Conservation (phyloP, 495 filamentous ascomycete genomes). For the Aspergillus taichungensis region DNA sequence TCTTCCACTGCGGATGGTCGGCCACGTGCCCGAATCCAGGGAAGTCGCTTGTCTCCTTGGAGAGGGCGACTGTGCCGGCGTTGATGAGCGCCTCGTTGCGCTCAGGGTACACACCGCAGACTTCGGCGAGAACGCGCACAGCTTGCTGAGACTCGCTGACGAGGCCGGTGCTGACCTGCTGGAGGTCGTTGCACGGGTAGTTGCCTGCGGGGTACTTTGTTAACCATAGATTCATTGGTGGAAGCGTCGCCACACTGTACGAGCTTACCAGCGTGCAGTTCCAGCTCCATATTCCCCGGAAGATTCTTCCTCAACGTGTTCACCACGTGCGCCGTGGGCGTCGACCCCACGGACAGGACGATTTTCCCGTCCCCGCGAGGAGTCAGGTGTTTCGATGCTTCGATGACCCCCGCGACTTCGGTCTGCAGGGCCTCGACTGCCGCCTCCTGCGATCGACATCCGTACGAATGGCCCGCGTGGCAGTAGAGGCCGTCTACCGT, state of each 20-base stretch:
- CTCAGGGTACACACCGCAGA: constrained; percentile 18
- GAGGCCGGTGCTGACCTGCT: constrained; percentile 16
- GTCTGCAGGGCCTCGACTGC: constrained; percentile 5
- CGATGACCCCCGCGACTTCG: constrained; percentile 16
- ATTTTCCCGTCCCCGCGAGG: constrained; percentile 6
- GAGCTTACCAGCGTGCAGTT: constrained; percentile 23
- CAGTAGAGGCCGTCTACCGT: constrained; percentile 12
- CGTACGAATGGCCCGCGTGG: constrained; percentile 21
- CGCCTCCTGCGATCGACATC: constrained; percentile 8
- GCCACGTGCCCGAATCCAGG: constrained; percentile 3
- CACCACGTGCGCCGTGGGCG: constrained; percentile 29
- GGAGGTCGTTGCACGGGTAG: constrained; percentile 17
- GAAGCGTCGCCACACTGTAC: background rate
- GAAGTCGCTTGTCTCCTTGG: constrained; percentile 9
- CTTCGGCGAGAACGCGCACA: constrained; percentile 12
- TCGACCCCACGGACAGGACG: constrained; percentile 26
- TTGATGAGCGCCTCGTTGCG: constrained; percentile 21
- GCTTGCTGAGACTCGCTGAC: constrained; percentile 7
- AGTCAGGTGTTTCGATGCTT: constrained; percentile 9
- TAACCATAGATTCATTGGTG: background rate
- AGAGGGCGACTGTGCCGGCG: constrained; percentile 11
- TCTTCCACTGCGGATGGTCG: constrained; percentile 43
- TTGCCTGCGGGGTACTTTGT: constrained; percentile 7
- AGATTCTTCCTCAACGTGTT: constrained; percentile 11
- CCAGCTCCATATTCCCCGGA: constrained; percentile 16